These are phyloP conservation scores for Malassezia yamatoensis DNA, from an alignment of 1,284 basidiomycete species.

Conservation along the genomic window DNA sequence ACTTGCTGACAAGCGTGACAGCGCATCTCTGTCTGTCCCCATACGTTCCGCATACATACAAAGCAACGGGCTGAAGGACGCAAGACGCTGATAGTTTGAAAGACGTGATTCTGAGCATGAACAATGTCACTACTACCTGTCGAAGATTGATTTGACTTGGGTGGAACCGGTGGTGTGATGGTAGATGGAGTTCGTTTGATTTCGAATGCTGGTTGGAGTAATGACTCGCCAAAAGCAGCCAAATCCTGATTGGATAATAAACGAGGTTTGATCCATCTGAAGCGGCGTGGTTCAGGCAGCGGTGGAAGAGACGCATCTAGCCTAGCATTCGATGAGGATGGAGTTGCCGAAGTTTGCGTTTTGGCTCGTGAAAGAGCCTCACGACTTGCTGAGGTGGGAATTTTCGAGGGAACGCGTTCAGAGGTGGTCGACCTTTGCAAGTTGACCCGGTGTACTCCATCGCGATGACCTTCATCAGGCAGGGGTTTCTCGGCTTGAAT, in stretches of 20 bases:
- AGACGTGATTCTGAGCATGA: slow-evolving; percentile 59
- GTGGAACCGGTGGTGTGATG: slow-evolving; percentile 21
- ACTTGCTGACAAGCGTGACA: slow-evolving; percentile 54
- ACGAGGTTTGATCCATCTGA: slow-evolving; percentile 15
- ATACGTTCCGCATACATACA: slow-evolving; percentile 94
- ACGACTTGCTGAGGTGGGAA: background rate
- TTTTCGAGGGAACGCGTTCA: background rate
- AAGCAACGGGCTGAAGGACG: slow-evolving; percentile 76
- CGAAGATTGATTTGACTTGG: slow-evolving; percentile 6
- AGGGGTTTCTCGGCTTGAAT: background rate
- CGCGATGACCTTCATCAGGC: background rate
- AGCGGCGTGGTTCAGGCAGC: slow-evolving; percentile 8
- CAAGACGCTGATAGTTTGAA: slow-evolving; percentile 78
- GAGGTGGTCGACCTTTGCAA: background rate
- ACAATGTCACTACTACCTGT: background rate
- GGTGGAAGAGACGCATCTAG: slow-evolving; percentile 11
- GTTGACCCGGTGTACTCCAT: background rate
- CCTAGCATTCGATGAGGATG: background rate
- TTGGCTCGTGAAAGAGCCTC: background rate
- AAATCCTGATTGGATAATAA: slow-evolving; percentile 3
- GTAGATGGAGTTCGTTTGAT: background rate
- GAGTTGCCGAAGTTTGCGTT: background rate
- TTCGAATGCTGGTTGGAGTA: slow-evolving; percentile 11
- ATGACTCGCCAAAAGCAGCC: slow-evolving; percentile 7
- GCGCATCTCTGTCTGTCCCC: slow-evolving; percentile 79